Base-by-base conservation (phyloP, 345 rosid genomes). In the Hypericum perforatum region DNA sequence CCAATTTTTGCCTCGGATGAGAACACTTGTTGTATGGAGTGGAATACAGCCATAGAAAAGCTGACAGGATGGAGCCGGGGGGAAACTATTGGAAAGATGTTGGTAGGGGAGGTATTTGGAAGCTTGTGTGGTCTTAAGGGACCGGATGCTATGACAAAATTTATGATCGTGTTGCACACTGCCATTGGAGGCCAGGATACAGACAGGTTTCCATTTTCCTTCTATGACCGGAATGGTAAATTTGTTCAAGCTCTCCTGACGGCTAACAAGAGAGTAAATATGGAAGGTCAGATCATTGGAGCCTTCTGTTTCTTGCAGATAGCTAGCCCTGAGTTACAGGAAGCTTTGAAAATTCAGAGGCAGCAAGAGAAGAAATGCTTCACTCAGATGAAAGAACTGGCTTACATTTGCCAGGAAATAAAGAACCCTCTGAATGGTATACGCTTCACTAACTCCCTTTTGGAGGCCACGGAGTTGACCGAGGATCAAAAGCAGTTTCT, bases 21-120 rank as follows among this genome's bases (percentile, higher is more conserved):
- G 63, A 89, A 82, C 67, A 76, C 97, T 0, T 80, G 82, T 64
- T 94, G 97, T 81, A 62, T 76, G 47, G 99, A 94, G 69, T 94
- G 99, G 97, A 94, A 94, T 67, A 78, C 84, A 14, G 94, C 99
- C n/a, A 79, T 89, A 95, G 99, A 89, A 68, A 89, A 78, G 72
- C 84, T 94, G 69, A 94, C 95, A 1, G 95, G 94, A 8, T 86
- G 85, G 91, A 43, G 71, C 12, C 69, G 79, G 32, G 76, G 58
- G 14, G 92, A 89, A 41, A 64, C 82, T 55, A 63, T 94, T 43
- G 99, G 97, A 54, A 94, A 94, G 68, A 70, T 89, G 86, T 59
- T 89, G 66, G 97, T 79, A 52, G 86, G 97, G 55, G 99, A 94
- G 73, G 86, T 94, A 59, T 94, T 94, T 56, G 99, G 99, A 13